Conservation (phyloP, 2,329 filamentous ascomycete species). For the Parasarocladium wereldwijsianum region DNA sequence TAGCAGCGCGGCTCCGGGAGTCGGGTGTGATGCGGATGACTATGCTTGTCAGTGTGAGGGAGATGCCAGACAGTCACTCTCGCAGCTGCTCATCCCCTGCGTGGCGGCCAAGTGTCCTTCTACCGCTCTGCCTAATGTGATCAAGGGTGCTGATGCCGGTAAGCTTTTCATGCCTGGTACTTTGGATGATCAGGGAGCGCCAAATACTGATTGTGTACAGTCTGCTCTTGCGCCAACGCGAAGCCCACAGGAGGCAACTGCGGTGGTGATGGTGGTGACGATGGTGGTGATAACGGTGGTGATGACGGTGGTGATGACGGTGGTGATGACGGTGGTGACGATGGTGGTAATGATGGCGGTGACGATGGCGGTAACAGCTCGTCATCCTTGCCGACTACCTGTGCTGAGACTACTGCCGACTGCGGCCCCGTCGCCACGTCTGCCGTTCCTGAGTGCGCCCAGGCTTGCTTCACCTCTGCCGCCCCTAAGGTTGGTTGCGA, state of each 20-base stretch:
- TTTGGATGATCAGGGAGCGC: too few relatives aligned
- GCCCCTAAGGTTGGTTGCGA: slow-evolving; percentile 14
- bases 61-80: slow-evolving; percentile 9
- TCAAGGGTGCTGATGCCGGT: slow-evolving; percentile 7
- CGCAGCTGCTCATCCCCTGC: slow-evolving; percentile 10
- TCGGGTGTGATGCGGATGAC: slow-evolving; percentile 13
- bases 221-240: slow-evolving; percentile 6
- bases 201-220: background rate
- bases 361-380: background rate
- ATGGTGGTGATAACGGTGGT: slow-evolving; percentile 4
- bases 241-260: slow-evolving; percentile 4
- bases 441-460: slow-evolving; percentile 14
- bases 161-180: background rate
- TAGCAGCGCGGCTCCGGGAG: slow-evolving; percentile 10
- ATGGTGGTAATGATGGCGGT: background rate
- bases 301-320: slow-evolving; percentile 2
- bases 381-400: slow-evolving; percentile 10
- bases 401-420: too few relatives aligned
- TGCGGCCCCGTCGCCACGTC: slow-evolving; percentile 13
- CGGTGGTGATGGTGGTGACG: slow-evolving; percentile 4
- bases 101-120: slow-evolving; percentile 9
- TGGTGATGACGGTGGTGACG: background rate
- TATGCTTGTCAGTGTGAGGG: slow-evolving; percentile 14
- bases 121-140: slow-evolving; percentile 10
- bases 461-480: slow-evolving; percentile 13